Percentiles rank a stretch among this genome's conserved stretches.
phyloP scores from a whole-genome alignment of 2,329 filamentous ascomycete genomes.

The Cryphonectria carpinicola region DNA sequence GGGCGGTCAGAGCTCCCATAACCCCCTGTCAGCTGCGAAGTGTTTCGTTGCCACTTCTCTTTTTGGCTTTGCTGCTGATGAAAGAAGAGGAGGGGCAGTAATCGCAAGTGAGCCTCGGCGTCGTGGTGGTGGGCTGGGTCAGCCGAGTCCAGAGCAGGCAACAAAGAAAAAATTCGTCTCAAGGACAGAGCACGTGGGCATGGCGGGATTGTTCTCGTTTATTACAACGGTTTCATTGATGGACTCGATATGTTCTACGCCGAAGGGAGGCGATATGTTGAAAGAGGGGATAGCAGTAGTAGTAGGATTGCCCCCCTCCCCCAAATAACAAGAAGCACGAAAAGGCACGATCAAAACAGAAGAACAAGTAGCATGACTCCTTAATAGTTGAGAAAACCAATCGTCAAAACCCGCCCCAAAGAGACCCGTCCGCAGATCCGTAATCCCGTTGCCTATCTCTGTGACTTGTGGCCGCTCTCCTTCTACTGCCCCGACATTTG shows the following conservation, averaged over 20 bases:
- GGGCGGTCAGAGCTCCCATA: slow-evolving; percentile 21
- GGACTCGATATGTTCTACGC: slow-evolving; percentile 8
- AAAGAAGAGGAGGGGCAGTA: slow-evolving; percentile 3
- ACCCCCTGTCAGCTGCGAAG: slow-evolving; percentile 4
- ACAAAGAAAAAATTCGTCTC: slow-evolving; percentile 14
- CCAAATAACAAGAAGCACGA: slow-evolving; percentile 18
- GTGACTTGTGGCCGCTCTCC: slow-evolving; percentile 23
- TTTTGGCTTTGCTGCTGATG: not conserved
- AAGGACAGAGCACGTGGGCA: slow-evolving; percentile 3
- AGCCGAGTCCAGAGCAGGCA: slow-evolving; percentile 14
- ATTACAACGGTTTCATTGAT: slow-evolving; percentile 21
- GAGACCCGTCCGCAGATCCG: slow-evolving; percentile 28
- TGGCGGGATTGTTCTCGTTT: not conserved
- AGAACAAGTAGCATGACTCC: slow-evolving; percentile 32
- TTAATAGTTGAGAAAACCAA: slow-evolving; percentile 29
- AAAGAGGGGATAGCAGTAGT: not conserved
- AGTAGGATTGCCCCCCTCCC: not conserved
- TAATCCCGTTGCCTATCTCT: slow-evolving; percentile 27
- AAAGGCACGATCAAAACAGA: slow-evolving; percentile 25
- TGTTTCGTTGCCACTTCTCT: not conserved
- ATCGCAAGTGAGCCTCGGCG: not conserved
- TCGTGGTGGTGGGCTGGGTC: not conserved
- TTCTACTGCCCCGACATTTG: slow-evolving; percentile 32
- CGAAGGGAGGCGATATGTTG: slow-evolving; percentile 9
- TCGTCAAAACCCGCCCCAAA: slow-evolving; percentile 27